phyloP scores from a whole-genome alignment of 2,329 filamentous ascomycete genomes.

The Aquanectria penicillioides region DNA sequence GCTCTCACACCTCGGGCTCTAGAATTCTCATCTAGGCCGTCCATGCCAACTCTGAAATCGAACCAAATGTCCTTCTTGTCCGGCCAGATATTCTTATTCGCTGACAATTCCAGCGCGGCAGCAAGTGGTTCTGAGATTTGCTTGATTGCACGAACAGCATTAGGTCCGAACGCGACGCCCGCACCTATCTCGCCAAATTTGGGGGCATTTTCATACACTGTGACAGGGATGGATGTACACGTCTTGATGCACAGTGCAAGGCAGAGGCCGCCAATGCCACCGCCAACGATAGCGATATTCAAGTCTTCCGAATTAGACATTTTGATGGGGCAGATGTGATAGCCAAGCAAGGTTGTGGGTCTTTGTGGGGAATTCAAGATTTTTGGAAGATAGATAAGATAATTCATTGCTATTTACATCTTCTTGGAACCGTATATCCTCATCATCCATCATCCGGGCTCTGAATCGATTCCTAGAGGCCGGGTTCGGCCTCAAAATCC shows the following conservation, averaged over 20 bases:
- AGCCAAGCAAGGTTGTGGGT: too few species aligned
- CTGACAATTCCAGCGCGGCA: background rate
- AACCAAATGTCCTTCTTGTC: conserved; percentile 18
- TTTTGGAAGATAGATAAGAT: too few species aligned
- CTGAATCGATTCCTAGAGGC: too few species aligned
- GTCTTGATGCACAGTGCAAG: conserved; percentile 12
- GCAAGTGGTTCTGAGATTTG: conserved; percentile 7
- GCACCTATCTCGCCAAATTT: conserved; percentile 25
- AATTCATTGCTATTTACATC: too few species aligned
- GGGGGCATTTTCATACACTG: conserved; percentile 21
- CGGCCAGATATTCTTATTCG: conserved; percentile 5
- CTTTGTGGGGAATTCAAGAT: too few species aligned
- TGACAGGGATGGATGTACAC: conserved; percentile 12
- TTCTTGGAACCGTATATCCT: too few species aligned
- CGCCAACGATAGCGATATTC: conserved; percentile 43
- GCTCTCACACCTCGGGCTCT: conserved; percentile 4
- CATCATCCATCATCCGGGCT: too few species aligned
- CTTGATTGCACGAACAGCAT: conserved; percentile 13
- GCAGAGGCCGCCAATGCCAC: conserved; percentile 21
- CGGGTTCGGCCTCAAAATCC: too few species aligned
- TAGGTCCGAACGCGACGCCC: conserved; percentile 18
- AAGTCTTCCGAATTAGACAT: conserved; percentile 39
- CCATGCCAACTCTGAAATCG: conserved; percentile 17
- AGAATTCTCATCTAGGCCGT: background rate
- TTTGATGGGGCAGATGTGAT: background rate